Base-by-base conservation (phyloP, 371 early-diverging fungal genomes). In the Mucor piriformis region DNA sequence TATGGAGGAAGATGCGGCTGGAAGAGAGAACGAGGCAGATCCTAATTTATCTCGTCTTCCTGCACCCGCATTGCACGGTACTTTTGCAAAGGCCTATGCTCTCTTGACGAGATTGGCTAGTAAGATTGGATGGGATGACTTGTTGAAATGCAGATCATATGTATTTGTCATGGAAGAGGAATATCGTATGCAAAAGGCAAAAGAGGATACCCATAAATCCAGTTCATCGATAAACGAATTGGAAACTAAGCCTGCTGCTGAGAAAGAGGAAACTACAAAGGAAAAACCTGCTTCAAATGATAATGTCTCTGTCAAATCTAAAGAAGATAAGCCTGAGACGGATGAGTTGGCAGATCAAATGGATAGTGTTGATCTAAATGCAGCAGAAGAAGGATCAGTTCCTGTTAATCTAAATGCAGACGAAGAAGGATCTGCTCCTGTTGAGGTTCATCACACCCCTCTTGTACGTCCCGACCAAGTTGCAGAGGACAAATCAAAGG, bases 111-210 rank as follows among this genome's bases (percentile, higher is more conserved):
- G 74, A 23, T 79, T 97, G 20, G 93, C 89, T 15, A 79, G 85
- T 40, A 85, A 87, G 33, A 87, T 93, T 56, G 98, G 98, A 11
- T 97, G 98, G 98, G 97, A 97, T 59, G 95, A 95, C 63, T 76
- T 97, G 42, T 79, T 97, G 44, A 81, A 83, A 55, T 88, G 86
- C 52, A 83, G 98, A 38, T 92, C 94, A 12, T 66, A 78, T 43
- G 95, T 92, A 13, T 97, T 97, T 77, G 96, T 97, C 8, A 97
- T 97, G 98, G 98, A 97, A 57, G 98, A 97, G 60, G 98, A 97
- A 72, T 97, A 97, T 64, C 76, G 94, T 25, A 80, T 84, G 73
- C 86, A 85, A 52, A 88, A 87, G 63, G 82, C 83, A 34, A 81
- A 78, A 21, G 87, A 89, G 38, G 87, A 86, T 48, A 80, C 78